These are phyloP conservation scores for Theileria orientalis DNA, from an alignment of 169 alveolate species.

Conservation along the genomic window DNA sequence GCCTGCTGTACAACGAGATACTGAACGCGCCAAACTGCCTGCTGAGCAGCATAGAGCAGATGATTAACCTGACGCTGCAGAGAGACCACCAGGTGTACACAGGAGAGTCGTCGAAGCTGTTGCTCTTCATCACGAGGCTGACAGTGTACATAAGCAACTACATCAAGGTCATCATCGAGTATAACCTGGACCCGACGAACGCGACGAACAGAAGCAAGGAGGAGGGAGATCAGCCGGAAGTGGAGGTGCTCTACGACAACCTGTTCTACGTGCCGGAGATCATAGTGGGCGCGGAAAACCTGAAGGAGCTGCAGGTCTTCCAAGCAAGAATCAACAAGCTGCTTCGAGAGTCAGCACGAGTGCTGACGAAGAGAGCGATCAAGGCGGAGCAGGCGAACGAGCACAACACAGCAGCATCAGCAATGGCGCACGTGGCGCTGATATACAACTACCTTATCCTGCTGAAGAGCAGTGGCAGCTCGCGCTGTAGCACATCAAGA, in stretches of 20 bases:
- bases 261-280: constrained; percentile 1
- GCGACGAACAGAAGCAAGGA: constrained; percentile 24
- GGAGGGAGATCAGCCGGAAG: constrained; percentile 17
- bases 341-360: constrained; percentile 43
- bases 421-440: constrained; percentile 66
- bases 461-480: constrained; percentile 6
- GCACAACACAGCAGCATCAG: constrained; percentile 56
- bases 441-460: constrained; percentile 33
- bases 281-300: constrained; percentile 27
- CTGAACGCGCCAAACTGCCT: constrained; percentile 59
- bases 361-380: constrained; percentile 40
- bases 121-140: constrained; percentile 45
- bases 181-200: neutral
- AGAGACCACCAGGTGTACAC: constrained; percentile 48
- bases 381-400: constrained; percentile 60
- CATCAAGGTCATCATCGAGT: constrained; percentile 31
- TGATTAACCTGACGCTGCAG: constrained; percentile 52
- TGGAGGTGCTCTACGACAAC: constrained; percentile 7
- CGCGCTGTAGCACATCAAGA: neutral
- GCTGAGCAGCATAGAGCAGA: constrained; percentile 46
- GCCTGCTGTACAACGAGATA: constrained; percentile 78
- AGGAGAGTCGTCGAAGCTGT: constrained; percentile 58
- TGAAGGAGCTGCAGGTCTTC: constrained; percentile 42
- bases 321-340: constrained; percentile 39
- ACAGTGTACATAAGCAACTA: constrained; percentile 50